phyloP scores from a whole-genome alignment of 1,284 basidiomycete genomes.

The Puccinia novopanici region DNA sequence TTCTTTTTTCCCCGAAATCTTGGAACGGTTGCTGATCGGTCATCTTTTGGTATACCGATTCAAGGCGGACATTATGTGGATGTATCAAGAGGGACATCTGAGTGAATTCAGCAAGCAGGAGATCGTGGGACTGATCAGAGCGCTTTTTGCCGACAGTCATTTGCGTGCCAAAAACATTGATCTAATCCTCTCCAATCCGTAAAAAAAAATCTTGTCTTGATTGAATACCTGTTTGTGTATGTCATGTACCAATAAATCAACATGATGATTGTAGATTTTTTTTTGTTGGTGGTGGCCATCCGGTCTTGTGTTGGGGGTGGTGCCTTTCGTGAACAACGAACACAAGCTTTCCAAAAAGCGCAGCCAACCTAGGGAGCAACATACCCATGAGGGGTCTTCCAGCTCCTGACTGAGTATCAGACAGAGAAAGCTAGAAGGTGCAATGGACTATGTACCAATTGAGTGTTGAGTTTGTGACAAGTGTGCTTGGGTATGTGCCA shows the following conservation, averaged over 20 bases:
- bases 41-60: neutral
- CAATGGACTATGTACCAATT: too few species aligned
- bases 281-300: neutral
- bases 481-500: too few species aligned
- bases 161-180: slow-evolving; percentile 76
- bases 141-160: slow-evolving; percentile 87
- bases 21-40: slow-evolving; percentile 4
- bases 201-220: neutral
- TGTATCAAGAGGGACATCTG: slow-evolving; percentile 86
- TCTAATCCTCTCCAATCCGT: slow-evolving; percentile 62
- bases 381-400: too few species aligned
- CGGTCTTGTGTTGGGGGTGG: too few species aligned
- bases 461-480: too few species aligned
- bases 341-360: too few species aligned
- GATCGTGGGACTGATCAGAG: slow-evolving; percentile 75
- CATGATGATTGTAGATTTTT: neutral
- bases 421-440: too few species aligned
- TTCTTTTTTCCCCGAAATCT: neutral
- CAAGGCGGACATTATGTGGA: slow-evolving; percentile 76
- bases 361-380: too few species aligned
- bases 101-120: slow-evolving; percentile 87
- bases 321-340: too few species aligned
- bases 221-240: slow-evolving; percentile 55
- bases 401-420: too few species aligned
- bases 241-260: neutral